Evolutionary conservation across 768 basidiomycete genomes (phyloP), one percentile per base, ranked within the genome.

Genomic region (Multifurca ochricompacta): DNA sequence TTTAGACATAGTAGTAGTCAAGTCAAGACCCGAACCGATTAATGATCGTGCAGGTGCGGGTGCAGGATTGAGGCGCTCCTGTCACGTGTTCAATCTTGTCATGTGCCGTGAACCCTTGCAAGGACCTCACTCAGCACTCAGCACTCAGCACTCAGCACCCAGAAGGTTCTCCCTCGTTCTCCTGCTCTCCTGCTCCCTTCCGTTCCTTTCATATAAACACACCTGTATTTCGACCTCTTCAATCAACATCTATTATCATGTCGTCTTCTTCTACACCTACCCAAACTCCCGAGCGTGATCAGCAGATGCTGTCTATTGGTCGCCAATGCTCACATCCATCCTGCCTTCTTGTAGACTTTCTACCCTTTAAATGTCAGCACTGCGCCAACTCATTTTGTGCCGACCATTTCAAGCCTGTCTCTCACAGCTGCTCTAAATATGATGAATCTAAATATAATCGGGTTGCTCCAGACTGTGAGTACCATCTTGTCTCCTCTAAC

Each of bases 331-430:
- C 83, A 13, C 74, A 79, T 47, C 65, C 77, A 0, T 69, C 78
- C 1, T 92, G 90, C 69, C 68, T 74, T 27, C 76, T 87, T 58
- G 77, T 91, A 64, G 90, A 92, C 72, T 91, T 91, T 61, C 73
- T 92, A 10, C 89, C 90, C 0, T 86, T 91, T 75, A 86, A 84
- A 69, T 93, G 90, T 67, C 83, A 87, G 46, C 87, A 90, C 63
- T 93, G 90, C 67, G 64, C 74, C 13, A 67, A 74, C 14, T 73
- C 75, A 0, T 92, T 82, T 71, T 93, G 91, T 62, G 80, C 81
- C 37, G 85, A 89, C 11, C 90, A 93, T 64, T 91, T 83, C 71
- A 78, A 77, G 57, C 85, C 83, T 11, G 71, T 76, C 16, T 75
- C 74, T 2, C 90, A 92, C 63, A 71, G 68, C 34, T 90, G 91